Evolutionary conservation across 768 basidiomycete species (phyloP).

Genomic region (Kwoniella dejecticola): DNA sequence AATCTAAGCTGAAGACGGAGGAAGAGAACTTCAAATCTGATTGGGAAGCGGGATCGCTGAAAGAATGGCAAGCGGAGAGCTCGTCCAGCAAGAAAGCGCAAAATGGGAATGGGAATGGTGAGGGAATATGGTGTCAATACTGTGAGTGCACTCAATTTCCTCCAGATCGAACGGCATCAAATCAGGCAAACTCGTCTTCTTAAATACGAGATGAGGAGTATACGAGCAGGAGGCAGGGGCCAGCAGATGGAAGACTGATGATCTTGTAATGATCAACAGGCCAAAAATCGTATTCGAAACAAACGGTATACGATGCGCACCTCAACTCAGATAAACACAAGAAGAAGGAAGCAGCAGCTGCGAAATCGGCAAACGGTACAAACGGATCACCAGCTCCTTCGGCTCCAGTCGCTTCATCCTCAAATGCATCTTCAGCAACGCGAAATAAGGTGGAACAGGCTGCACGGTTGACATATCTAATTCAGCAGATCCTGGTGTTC

Average conservation of each 20-base stretch:
- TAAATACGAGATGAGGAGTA: too few species aligned
- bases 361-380: slow-evolving; percentile 54
- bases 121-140: slow-evolving; percentile 88
- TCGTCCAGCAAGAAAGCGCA: slow-evolving; percentile 59
- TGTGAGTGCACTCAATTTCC: slow-evolving; percentile 63
- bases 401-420: slow-evolving; percentile 38
- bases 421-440: slow-evolving; percentile 38
- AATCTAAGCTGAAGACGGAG: slow-evolving; percentile 66
- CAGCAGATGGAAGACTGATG: too few species aligned
- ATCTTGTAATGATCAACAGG: slow-evolving; percentile 60
- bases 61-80: slow-evolving; percentile 69
- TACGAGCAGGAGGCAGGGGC: too few species aligned
- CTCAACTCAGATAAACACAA: slow-evolving; percentile 92
- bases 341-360: slow-evolving; percentile 61
- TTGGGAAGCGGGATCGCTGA: slow-evolving; percentile 77
- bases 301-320: slow-evolving; percentile 97
- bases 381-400: slow-evolving; percentile 23
- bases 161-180: too few species aligned
- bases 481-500: slow-evolving; percentile 66
- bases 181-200: too few species aligned
- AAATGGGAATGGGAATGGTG: slow-evolving; percentile 48
- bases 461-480: slow-evolving; percentile 72
- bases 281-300: slow-evolving; percentile 92
- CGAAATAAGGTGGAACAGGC: slow-evolving; percentile 54
- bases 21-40: slow-evolving; percentile 71